Percentiles rank a stretch among this genome's conserved stretches.
phyloP scores from a whole-genome alignment of 495 filamentous ascomycete species.

The Aspergillus ostianus region DNA sequence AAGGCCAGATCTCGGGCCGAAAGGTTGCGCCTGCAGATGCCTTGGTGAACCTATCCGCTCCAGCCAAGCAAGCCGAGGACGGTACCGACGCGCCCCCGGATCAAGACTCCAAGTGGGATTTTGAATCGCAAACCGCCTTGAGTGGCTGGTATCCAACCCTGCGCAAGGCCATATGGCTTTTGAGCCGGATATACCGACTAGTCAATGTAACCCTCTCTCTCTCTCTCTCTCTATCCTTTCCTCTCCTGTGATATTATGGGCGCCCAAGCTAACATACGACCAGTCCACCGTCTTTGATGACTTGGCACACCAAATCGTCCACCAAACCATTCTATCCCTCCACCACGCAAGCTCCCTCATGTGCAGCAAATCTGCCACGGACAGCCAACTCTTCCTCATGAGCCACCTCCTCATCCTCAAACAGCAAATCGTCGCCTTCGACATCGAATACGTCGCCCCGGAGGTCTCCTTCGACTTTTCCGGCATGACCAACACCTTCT shows the following conservation, averaged over 20 bases:
- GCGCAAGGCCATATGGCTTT: conserved; percentile 75
- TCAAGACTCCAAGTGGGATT: conserved; percentile 50
- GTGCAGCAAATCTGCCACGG: conserved; percentile 54
- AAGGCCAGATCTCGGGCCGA: conserved; percentile 45
- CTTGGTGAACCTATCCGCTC: conserved; percentile 49
- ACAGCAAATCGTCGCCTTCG: conserved; percentile 86
- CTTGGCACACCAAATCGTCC: conserved; percentile 73
- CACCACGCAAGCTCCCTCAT: conserved; percentile 51
- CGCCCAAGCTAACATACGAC: neutral
- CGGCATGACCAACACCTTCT: conserved; percentile 74
- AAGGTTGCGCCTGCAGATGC: conserved; percentile 43
- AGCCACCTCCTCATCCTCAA: conserved; percentile 89
- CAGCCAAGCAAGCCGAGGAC: conserved; percentile 52
- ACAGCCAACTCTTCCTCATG: conserved; percentile 83
- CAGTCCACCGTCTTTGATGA: conserved; percentile 74
- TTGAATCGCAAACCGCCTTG: conserved; percentile 49
- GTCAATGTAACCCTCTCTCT: conserved; percentile 54
- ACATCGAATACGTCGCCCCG: conserved; percentile 82
- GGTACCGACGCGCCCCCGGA: conserved; percentile 44
- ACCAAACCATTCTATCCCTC: conserved; percentile 69
- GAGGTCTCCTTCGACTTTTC: conserved; percentile 75
- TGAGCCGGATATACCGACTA: conserved; percentile 80
- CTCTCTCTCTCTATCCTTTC: too few relatives aligned
- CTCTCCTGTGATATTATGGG: conserved; percentile 3
- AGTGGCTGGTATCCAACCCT: conserved; percentile 66